These are phyloP conservation scores for Lenwebbia sp. DNA, from an alignment of 345 rosid genomes.

Conservation along the genomic window DNA sequence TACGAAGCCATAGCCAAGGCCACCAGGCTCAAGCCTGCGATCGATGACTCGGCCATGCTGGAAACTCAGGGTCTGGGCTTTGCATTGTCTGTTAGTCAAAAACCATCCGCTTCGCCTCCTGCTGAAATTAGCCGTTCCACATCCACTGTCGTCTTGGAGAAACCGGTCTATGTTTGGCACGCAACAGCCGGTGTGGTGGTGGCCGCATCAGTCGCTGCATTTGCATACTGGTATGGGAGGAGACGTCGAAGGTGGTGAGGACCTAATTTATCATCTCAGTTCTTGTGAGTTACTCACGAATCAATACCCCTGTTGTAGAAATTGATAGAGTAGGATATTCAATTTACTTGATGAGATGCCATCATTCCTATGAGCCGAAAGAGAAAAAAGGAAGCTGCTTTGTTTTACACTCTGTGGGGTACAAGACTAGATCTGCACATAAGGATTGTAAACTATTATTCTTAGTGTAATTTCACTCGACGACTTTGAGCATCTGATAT, in stretches of 20 bases:
- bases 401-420: background rate
- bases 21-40: conserved; percentile 50
- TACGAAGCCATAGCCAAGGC: conserved; percentile 72
- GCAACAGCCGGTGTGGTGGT: conserved; percentile 64
- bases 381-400: background rate
- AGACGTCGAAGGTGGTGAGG: conserved; percentile 77
- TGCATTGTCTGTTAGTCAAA: conserved; percentile 42
- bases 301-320: conserved; percentile 15
- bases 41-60: conserved; percentile 44
- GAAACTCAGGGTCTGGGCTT: conserved; percentile 57
- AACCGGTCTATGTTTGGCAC: conserved; percentile 44
- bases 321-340: conserved; percentile 9
- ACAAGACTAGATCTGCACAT: background rate
- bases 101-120: conserved; percentile 14
- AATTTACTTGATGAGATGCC: background rate
- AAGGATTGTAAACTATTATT: background rate
- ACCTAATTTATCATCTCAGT: background rate
- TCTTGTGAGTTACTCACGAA: background rate
- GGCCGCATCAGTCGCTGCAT: conserved; percentile 77
- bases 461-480: background rate
- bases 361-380: background rate
- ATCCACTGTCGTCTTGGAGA: conserved; percentile 35
- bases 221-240: conserved; percentile 88
- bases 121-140: background rate
- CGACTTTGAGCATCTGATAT: background rate